Evolutionary conservation across 2,329 filamentous ascomycete genomes (phyloP), one percentile per base, ranked within the genome.

Genomic region (Pseudocercospora fuligena): DNA sequence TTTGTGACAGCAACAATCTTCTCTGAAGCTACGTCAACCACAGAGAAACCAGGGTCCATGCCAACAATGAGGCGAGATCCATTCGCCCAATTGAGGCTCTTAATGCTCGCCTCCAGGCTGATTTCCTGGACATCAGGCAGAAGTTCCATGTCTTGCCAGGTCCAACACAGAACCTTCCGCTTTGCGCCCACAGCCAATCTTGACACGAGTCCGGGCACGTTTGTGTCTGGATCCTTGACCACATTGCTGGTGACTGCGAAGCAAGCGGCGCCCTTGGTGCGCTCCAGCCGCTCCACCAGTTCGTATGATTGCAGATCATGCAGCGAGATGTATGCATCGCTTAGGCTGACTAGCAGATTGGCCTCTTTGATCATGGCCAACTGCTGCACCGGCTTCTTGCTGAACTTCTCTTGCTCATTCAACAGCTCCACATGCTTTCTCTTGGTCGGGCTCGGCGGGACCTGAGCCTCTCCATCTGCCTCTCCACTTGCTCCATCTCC

Each of bases 211-310:
- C 94, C 92, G 0, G 93, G 94, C 59, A 99, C 94, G 25, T 92
- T 92, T 0, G 93, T 97, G 59, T 88, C 88, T 5, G 89, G 82
- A 78, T 99, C 95, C 78, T 95, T 94, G 72, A 97, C 91, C 63
- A 98, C 96, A 79, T 98, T 97, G 69, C 93, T 97, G 1, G 94
- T 97, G 51, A 97, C 92, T 1, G 94, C 93, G 79, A 99, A 98
- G 51, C 90, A 90, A 1, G 90, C 90, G 14, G 95, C 94, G 72
- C 95, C 95, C 80, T 92, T 95, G 12, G 94, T 97, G 77, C 90
- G 90, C 60, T 88, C 82, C 51, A 99, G 84, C 68, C 89, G 91
- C 78, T 97, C 92, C 75, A 94, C 88, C 65, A 94, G 85, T 70
- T 91, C 86, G 79, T 96, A 97, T 31, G 89, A 92, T 70, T 94